These are phyloP conservation scores for Helicostylum pulchrum DNA, from an alignment of 192 early-diverging fungal genomes.

Conservation along the genomic window DNA sequence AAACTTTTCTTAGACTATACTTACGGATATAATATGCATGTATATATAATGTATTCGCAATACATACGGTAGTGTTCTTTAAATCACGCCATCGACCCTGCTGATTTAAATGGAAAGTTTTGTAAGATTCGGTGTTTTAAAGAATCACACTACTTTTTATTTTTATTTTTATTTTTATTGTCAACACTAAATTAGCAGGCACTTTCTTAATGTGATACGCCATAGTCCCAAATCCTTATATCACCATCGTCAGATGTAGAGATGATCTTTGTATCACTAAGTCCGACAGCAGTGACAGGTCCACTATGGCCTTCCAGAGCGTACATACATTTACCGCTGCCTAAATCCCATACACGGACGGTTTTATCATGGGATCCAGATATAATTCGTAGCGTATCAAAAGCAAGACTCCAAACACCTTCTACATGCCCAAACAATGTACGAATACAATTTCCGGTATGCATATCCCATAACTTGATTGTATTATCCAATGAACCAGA, in stretches of 20 bases:
- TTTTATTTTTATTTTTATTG: not conserved
- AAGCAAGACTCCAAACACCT: conserved; percentile 77
- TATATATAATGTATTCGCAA: not conserved
- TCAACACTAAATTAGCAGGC: too few relatives aligned
- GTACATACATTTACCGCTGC: conserved; percentile 63
- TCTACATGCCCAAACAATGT: conserved; percentile 81
- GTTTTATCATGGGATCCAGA: conserved; percentile 63
- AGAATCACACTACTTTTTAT: not conserved
- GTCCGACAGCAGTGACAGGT: conserved; percentile 74
- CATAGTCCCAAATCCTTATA: conserved; percentile 82
- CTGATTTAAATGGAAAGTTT: not conserved
- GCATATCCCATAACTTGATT: conserved; percentile 87
- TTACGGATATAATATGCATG: too few relatives aligned
- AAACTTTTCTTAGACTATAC: too few relatives aligned
- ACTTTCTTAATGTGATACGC: conserved; percentile 14
- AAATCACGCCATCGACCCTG: conserved; percentile 15
- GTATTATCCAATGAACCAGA: conserved; percentile 83
- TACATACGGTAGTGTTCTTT: not conserved
- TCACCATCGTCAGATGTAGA: conserved; percentile 83
- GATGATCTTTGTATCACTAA: conserved; percentile 87
- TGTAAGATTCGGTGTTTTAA: not conserved
- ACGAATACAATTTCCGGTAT: conserved; percentile 68
- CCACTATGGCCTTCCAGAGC: conserved; percentile 62
- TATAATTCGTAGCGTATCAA: conserved; percentile 70
- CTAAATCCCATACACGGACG: conserved; percentile 76